phyloP scores from a whole-genome alignment of 805 yeast species.

The Sugiyamaella chiloensis region DNA sequence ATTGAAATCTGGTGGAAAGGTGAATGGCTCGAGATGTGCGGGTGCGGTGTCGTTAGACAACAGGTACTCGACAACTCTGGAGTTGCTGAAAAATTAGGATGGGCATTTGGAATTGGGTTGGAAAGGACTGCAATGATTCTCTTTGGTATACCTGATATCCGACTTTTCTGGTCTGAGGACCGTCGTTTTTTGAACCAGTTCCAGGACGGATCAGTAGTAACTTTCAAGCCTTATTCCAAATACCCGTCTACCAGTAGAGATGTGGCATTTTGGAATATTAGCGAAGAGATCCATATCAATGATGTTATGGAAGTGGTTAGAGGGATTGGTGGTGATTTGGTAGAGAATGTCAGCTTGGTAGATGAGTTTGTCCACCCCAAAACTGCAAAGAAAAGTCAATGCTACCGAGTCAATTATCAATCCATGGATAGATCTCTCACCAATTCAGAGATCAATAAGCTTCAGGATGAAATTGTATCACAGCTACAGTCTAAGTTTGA shows the following conservation, averaged over 20 bases:
- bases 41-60: constrained; percentile 87
- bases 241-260: constrained; percentile 86
- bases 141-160: constrained; percentile 92
- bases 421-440: constrained; percentile 93
- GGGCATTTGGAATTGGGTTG: constrained; percentile 97
- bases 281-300: constrained; percentile 61
- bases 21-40: constrained; percentile 96
- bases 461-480: constrained; percentile 63
- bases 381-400: constrained; percentile 68
- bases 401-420: constrained; percentile 89
- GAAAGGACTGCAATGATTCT: constrained; percentile 95
- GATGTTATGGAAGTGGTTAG: constrained; percentile 94
- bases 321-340: constrained; percentile 74
- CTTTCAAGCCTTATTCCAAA: constrained; percentile 84
- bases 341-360: constrained; percentile 74
- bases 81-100: constrained; percentile 61
- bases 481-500: constrained; percentile 51
- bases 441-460: constrained; percentile 72
- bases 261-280: constrained; percentile 75
- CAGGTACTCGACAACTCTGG: constrained; percentile 75
- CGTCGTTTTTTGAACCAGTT: constrained; percentile 76
- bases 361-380: constrained; percentile 88
- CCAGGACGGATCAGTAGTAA: constrained; percentile 55
- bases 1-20: constrained; percentile 99
- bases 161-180: constrained; percentile 88